Conservation (phyloP, 208 protist genomes). For the Trypanosoma rangeli region DNA sequence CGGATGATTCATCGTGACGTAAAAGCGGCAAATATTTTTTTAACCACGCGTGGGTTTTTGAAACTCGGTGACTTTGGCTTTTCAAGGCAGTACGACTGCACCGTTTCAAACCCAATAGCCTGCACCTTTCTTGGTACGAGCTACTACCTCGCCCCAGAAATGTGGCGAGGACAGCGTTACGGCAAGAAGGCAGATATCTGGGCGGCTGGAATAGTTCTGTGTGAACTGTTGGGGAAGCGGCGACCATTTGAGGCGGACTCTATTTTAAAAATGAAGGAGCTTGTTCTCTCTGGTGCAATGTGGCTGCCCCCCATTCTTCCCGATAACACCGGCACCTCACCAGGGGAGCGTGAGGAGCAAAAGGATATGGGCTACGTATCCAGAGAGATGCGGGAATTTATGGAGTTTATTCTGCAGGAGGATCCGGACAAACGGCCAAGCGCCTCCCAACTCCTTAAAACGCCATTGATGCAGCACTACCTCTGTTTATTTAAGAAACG, state of each 20-base stretch:
- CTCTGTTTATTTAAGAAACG: conserved; percentile 72
- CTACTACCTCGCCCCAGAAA: conserved; percentile 92
- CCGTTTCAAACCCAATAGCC: conserved; percentile 79
- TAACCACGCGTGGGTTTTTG: conserved; percentile 80
- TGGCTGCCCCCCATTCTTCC: conserved; percentile 46
- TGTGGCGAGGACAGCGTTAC: conserved; percentile 85
- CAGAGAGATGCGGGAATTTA: conserved; percentile 76
- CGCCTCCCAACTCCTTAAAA: conserved; percentile 70
- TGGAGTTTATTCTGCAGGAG: conserved; percentile 55
- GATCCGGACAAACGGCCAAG: conserved; percentile 69
- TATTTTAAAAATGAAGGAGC: conserved; percentile 53
- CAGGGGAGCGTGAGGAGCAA: neutral
- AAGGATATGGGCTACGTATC: conserved; percentile 39
- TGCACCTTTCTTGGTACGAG: conserved; percentile 90
- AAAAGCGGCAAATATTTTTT: conserved; percentile 89
- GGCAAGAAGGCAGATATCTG: conserved; percentile 90
- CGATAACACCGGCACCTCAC: conserved; percentile 7
- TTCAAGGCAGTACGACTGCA: conserved; percentile 86
- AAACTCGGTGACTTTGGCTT: conserved; percentile 95
- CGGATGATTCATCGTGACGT: conserved; percentile 93
- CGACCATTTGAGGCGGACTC: conserved; percentile 72
- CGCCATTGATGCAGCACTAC: conserved; percentile 81
- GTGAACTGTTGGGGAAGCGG: conserved; percentile 75
- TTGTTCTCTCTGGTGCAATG: conserved; percentile 55
- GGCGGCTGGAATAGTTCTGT: conserved; percentile 82